These are phyloP conservation scores for Cutaneotrichosporon sp. DNA, from an alignment of 1,284 basidiomycete species.

Conservation along the genomic window DNA sequence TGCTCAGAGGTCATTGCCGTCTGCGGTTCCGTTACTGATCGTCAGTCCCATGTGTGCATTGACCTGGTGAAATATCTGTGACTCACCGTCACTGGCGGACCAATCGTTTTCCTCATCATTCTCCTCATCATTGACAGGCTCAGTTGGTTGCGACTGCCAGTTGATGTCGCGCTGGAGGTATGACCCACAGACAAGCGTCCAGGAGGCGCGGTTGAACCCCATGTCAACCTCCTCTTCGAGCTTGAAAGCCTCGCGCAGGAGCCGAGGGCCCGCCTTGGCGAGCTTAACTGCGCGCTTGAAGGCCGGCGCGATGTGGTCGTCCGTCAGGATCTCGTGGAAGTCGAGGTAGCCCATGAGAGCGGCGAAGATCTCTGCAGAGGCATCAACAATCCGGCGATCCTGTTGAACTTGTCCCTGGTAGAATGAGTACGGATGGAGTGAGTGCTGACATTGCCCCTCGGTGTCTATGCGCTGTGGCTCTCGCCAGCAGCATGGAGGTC, in stretches of 20 bases:
- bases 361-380: constrained; percentile 31
- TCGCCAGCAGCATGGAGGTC: too few relatives aligned
- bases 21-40: background rate
- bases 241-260: constrained; percentile 28
- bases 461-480: too few relatives aligned
- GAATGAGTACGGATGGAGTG: too few relatives aligned
- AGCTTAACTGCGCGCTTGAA: constrained; percentile 29
- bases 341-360: constrained; percentile 39
- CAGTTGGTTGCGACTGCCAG: background rate
- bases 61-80: too few relatives aligned
- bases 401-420: too few relatives aligned
- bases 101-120: constrained; percentile 28
- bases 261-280: constrained; percentile 29
- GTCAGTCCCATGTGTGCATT: too few relatives aligned
- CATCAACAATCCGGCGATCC: too few relatives aligned
- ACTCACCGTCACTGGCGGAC: constrained; percentile 10
- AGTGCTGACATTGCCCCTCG: too few relatives aligned
- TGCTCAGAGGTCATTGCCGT: background rate
- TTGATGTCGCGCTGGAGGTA: constrained; percentile 21
- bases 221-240: constrained; percentile 36
- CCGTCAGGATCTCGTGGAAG: constrained; percentile 35
- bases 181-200: constrained; percentile 32
- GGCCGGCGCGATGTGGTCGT: constrained; percentile 21
- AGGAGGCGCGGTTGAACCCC: constrained; percentile 35
- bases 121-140: background rate